These are phyloP conservation scores for Podosphaera fusca DNA, from an alignment of 2,329 filamentous ascomycete genomes.

Conservation along the genomic window DNA sequence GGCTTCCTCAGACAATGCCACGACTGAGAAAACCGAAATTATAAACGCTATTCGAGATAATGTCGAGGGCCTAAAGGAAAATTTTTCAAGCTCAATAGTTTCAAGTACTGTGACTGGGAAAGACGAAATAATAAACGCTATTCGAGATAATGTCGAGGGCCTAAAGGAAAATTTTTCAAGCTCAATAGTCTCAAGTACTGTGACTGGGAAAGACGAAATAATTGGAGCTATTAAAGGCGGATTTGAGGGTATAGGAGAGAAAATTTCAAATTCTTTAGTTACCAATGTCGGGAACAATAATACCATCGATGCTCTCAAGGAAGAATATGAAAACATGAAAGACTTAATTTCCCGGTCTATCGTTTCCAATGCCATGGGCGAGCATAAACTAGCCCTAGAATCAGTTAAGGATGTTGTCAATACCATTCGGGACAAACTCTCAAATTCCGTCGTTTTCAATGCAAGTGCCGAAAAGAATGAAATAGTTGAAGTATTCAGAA, in stretches of 20 bases:
- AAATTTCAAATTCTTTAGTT: conserved; percentile 50
- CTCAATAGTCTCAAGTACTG: not conserved
- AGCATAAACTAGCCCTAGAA: not conserved
- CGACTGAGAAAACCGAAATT: conserved; percentile 47
- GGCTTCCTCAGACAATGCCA: conserved; percentile 18
- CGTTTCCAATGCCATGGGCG: conserved; percentile 18
- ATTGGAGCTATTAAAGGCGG: not conserved
- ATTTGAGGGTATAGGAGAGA: conserved; percentile 27
- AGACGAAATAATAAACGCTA: not conserved
- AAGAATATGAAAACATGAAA: conserved; percentile 45
- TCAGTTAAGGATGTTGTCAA: not conserved
- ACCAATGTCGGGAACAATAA: conserved; percentile 42
- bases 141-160: conserved; percentile 43
- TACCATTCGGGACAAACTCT: conserved; percentile 6
- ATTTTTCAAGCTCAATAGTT: conserved; percentile 17
- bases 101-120: conserved; percentile 20
- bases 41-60: conserved; percentile 42
- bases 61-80: conserved; percentile 46
- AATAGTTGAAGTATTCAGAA: conserved; percentile 29
- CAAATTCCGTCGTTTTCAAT: conserved; percentile 1
- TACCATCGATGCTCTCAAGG: conserved; percentile 67
- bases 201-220: conserved; percentile 1
- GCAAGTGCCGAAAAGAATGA: conserved; percentile 22
- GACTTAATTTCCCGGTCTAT: conserved; percentile 30
- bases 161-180: conserved; percentile 25